Evolutionary conservation across 495 filamentous ascomycete genomes (phyloP), one percentile per base, ranked within the genome.

Genomic region (Diplogelasinospora grovesii): DNA sequence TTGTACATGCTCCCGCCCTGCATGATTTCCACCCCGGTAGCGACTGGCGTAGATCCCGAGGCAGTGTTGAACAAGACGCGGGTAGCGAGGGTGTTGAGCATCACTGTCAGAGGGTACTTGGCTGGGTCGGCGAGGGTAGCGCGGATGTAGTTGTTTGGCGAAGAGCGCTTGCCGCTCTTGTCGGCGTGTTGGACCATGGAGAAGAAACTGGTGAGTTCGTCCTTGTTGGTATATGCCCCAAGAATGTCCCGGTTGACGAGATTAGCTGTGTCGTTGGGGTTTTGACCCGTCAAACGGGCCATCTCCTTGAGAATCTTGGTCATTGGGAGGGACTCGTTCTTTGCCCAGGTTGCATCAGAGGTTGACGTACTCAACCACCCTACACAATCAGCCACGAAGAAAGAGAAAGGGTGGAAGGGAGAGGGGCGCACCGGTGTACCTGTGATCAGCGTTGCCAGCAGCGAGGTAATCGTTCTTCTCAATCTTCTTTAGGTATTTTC

Each of bases 41-140:
- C 68, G 1, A 48, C 54, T 15, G 64, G 66, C 15, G 44, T 39
- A 31, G 43, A 37, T 23, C 53, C 48, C 24, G 54, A 45, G 15
- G 50, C 20, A 10, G 43, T 44, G 52, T 41, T 45, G 42, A 74
- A 69, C n/a, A 72, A 37, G 0, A 74, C 60, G 14, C 55, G 60
- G 22, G 70, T 74, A 2, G 66, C 70, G 24, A 74, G 56, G 8
- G 63, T 64, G 46, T 69, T 59, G 8, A 70, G 64, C 45, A 65
- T 50, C n/a, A 73, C 43, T 0, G 67, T 71, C 15, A 73, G 40
- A 7, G 66, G 63, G 28, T 59, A 69, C 24, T 68, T 63, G 26
- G 57, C 59, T 5, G 64, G 56, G 39, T 68, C 68, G 41, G 64
- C 65, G 8, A 70, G 40, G 1, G 69, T 71, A 3, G 65, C 57